phyloP scores from a whole-genome alignment of 768 basidiomycete genomes.

The Leucocoprinus leucothites region DNA sequence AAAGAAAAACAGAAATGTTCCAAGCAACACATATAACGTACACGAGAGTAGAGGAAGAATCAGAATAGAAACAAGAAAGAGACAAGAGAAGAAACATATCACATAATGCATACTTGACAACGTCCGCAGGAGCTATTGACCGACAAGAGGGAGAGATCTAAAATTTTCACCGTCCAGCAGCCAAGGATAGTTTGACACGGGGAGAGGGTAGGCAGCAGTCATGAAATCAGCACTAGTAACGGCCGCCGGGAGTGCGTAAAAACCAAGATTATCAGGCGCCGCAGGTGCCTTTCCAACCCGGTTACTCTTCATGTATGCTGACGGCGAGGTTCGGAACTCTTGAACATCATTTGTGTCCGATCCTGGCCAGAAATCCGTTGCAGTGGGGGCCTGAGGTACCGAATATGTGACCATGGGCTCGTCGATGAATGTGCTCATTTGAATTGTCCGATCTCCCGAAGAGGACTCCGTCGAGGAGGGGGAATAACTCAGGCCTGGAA shows the following conservation, averaged over 20 bases:
- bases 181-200: neutral
- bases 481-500: conserved; percentile 55
- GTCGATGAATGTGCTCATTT: conserved; percentile 53
- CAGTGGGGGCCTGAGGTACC: conserved; percentile 3
- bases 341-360: conserved; percentile 6
- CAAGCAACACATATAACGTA: conserved; percentile 11
- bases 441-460: conserved; percentile 51
- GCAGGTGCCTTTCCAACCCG: neutral
- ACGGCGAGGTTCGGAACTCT: conserved; percentile 2
- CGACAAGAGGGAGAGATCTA: neutral
- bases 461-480: conserved; percentile 59
- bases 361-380: conserved; percentile 22
- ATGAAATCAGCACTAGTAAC: neutral
- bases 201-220: neutral
- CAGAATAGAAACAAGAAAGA: conserved; percentile 7
- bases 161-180: conserved; percentile 1
- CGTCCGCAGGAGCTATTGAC: neutral
- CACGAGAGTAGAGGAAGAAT: conserved; percentile 7
- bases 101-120: neutral
- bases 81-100: conserved; percentile 1
- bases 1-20: neutral
- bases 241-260: neutral
- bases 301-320: neutral
- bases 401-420: conserved; percentile 25
- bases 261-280: neutral